Evolutionary conservation across 495 filamentous ascomycete species (phyloP).

Genomic region (Tuber magnatum): DNA sequence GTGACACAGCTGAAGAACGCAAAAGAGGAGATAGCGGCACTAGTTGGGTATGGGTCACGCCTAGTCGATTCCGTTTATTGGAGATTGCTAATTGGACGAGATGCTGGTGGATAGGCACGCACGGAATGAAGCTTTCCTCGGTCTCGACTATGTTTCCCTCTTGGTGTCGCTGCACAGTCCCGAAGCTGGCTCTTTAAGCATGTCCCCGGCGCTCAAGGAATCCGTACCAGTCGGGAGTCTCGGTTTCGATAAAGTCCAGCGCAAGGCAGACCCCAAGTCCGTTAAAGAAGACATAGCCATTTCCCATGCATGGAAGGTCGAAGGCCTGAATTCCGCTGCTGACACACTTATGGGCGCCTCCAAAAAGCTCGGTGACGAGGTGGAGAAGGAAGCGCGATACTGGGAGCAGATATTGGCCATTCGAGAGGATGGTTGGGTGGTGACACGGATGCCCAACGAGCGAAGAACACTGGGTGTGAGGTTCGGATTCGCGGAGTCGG

Average conservation of each 20-base stretch:
- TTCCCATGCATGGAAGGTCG: slow-evolving; percentile 70
- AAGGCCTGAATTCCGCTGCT: slow-evolving; percentile 65
- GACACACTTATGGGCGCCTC: slow-evolving; percentile 68
- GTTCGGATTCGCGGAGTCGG: slow-evolving; percentile 77
- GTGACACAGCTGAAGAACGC: slow-evolving; percentile 26
- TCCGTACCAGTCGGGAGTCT: slow-evolving; percentile 65
- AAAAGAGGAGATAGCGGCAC: slow-evolving; percentile 25
- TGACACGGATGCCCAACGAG: slow-evolving; percentile 66
- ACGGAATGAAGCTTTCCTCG: slow-evolving; percentile 57
- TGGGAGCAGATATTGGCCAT: slow-evolving; percentile 80
- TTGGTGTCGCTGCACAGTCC: slow-evolving; percentile 70
- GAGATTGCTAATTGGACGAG: slow-evolving; percentile 9
- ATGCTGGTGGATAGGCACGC: slow-evolving; percentile 48
- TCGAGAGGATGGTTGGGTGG: slow-evolving; percentile 73
- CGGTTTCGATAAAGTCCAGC: slow-evolving; percentile 61
- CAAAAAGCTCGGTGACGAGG: slow-evolving; percentile 63
- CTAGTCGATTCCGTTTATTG: neutral
- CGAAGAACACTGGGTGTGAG: slow-evolving; percentile 69
- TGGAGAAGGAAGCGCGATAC: slow-evolving; percentile 70
- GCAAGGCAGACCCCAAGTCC: slow-evolving; percentile 51
- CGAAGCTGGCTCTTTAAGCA: slow-evolving; percentile 57
- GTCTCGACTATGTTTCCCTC: slow-evolving; percentile 78
- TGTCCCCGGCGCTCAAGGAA: slow-evolving; percentile 62
- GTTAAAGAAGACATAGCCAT: slow-evolving; percentile 46
- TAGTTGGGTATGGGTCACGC: slow-evolving; percentile 21